A percentile compares a stretch with the other conserved stretches of the same genome.
Conservation (phyloP, 2,329 filamentous ascomycete species). For the Neofusicoccum umdonicola region DNA sequence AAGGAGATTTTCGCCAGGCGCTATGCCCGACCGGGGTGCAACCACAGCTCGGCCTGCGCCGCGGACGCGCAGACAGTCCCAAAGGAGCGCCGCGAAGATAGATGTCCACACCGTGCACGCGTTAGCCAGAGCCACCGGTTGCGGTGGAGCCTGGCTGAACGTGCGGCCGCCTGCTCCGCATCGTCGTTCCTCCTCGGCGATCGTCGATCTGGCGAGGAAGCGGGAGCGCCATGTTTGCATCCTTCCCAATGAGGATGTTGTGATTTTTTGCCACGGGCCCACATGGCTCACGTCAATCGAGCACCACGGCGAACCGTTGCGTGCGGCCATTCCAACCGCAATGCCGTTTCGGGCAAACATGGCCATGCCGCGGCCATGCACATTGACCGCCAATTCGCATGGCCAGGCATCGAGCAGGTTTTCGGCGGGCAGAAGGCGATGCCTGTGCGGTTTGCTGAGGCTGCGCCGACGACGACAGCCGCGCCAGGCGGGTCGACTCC, state of each 20-base stretch:
- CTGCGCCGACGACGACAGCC: neutral
- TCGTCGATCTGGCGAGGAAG: neutral
- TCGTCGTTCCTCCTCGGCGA: neutral
- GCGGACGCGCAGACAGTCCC: neutral
- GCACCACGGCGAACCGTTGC: neutral
- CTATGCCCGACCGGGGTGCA: neutral
- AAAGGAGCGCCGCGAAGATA: neutral
- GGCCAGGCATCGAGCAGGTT: neutral
- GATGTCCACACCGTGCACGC: neutral
- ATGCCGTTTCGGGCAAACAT: neutral
- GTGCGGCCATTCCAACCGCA: neutral
- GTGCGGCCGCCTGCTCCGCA: neutral
- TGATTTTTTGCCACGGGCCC: constrained; percentile 9
- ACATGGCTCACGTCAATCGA: neutral
- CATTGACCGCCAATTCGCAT: neutral
- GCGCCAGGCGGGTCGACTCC: neutral
- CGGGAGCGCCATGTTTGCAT: neutral
- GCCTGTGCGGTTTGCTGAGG: neutral
- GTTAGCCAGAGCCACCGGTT: neutral
- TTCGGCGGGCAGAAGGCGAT: neutral
- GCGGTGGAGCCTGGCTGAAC: neutral
- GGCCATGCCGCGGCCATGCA: neutral
- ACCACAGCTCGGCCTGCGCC: neutral
- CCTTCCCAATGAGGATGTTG: neutral
- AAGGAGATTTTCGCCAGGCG: neutral